phyloP scores from a whole-genome alignment of 1,284 basidiomycete genomes.

The Marasmius oreades region DNA sequence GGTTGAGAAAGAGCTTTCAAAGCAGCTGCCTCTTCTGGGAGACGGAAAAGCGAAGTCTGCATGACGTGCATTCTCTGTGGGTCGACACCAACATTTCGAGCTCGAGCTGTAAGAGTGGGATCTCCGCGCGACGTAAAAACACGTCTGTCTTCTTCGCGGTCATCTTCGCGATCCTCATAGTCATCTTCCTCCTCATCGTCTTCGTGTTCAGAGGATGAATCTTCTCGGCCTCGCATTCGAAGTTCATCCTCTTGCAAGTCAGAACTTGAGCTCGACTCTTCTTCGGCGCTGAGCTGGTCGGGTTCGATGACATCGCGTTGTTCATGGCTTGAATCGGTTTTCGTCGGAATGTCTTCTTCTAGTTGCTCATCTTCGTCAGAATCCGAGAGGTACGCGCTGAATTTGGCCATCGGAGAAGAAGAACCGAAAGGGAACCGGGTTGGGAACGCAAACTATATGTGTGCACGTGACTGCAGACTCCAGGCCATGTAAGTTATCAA shows the following conservation, averaged over 20 bases:
- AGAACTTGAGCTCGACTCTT: not conserved
- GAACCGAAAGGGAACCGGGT: not conserved
- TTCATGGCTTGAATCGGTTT: not conserved
- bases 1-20: slow-evolving; percentile 46
- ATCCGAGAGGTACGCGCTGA: not conserved
- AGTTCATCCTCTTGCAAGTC: slow-evolving; percentile 2
- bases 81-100: slow-evolving; percentile 69
- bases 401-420: not conserved
- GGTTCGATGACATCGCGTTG: not conserved
- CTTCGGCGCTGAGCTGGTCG: not conserved
- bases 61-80: slow-evolving; percentile 86
- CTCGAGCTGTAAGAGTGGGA: slow-evolving; percentile 55
- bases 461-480: not conserved
- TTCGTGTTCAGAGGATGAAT: not conserved
- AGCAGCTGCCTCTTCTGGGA: slow-evolving; percentile 65
- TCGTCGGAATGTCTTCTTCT: not conserved
- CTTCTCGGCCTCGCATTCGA: not conserved
- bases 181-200: not conserved
- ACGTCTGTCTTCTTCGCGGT: not conserved
- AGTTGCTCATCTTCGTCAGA: not conserved
- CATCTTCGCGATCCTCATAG: not conserved
- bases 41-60: slow-evolving; percentile 83
- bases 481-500: no score
- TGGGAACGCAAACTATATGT: not conserved
- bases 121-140: slow-evolving; percentile 24